These are phyloP conservation scores for Prillingera fragicola DNA, from an alignment of 1,284 basidiomycete genomes.

Conservation along the genomic window DNA sequence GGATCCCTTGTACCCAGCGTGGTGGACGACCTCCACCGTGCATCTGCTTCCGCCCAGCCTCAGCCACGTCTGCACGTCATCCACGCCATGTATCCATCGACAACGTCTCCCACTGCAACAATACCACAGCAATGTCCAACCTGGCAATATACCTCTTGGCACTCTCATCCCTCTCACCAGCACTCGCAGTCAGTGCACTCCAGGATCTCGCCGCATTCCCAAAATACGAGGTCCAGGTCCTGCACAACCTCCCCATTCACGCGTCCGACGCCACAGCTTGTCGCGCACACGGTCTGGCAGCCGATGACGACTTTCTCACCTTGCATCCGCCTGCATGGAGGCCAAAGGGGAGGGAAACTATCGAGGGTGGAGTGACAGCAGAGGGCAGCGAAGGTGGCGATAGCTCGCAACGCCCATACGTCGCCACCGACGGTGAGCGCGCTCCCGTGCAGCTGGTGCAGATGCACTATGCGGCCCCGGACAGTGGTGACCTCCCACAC, in stretches of 20 bases:
- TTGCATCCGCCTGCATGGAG: conserved; percentile 48
- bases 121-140: conserved; percentile 3
- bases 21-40: no score
- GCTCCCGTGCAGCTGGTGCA: conserved; percentile 29
- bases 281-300: conserved; percentile 61
- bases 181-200: conserved; percentile 12
- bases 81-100: conserved; percentile 1
- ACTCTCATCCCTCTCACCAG: conserved; percentile 17
- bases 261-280: conserved; percentile 68
- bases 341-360: conserved; percentile 56
- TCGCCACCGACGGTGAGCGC: neutral
- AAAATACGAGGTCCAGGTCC: conserved; percentile 73
- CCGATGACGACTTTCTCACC: conserved; percentile 67
- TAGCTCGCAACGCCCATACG: conserved; percentile 1
- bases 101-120: no score
- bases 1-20: no score
- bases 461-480: conserved; percentile 27
- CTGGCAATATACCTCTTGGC: conserved; percentile 30
- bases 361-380: conserved; percentile 46
- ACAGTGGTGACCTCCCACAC: conserved; percentile 7
- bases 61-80: no score
- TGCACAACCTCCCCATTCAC: conserved; percentile 69
- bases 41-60: no score
- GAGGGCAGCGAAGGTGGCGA: conserved; percentile 10
- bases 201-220: conserved; percentile 75